A percentile compares a stretch with the other conserved stretches of the same genome.
These are phyloP conservation scores for Colletotrichum horii DNA, from an alignment of 2,329 filamentous ascomycete genomes.

Conservation along the genomic window DNA sequence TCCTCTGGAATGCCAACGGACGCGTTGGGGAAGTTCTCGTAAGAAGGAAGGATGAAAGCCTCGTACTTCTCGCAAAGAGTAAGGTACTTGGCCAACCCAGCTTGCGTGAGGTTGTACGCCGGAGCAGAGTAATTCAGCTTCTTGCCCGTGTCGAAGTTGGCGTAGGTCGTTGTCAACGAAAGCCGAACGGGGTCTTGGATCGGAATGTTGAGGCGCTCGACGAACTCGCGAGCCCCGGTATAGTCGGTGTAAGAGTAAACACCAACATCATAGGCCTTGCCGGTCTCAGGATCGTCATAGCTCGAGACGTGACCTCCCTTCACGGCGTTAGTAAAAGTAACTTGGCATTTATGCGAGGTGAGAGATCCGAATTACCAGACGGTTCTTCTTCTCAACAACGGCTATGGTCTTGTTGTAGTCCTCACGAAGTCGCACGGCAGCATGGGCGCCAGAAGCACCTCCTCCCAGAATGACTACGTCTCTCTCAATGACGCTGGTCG, in stretches of 20 bases:
- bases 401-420: conserved; percentile 37
- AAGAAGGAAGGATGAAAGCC: conserved; percentile 36
- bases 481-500: conserved; percentile 22
- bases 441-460: conserved; percentile 40
- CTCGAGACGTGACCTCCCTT: conserved; percentile 56
- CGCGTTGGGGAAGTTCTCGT: conserved; percentile 43
- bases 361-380: conserved; percentile 28
- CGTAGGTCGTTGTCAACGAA: conserved; percentile 33
- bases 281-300: conserved; percentile 46
- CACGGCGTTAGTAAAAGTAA: not conserved
- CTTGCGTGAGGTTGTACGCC: conserved; percentile 24
- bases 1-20: conserved; percentile 32
- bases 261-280: conserved; percentile 37
- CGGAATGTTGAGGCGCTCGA: conserved; percentile 45
- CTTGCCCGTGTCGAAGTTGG: conserved; percentile 41
- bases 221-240: conserved; percentile 45
- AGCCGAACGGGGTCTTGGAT: conserved; percentile 27
- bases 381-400: conserved; percentile 38
- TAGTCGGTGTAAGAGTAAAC: conserved; percentile 43
- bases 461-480: conserved; percentile 42
- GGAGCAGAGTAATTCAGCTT: conserved; percentile 29
- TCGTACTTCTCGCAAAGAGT: conserved; percentile 34
- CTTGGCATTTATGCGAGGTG: not conserved
- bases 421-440: conserved; percentile 39
- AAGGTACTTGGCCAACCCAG: conserved; percentile 32